These are phyloP conservation scores for Urostyla sp. DNA, from an alignment of 73 alveolate species.

Conservation along the genomic window DNA sequence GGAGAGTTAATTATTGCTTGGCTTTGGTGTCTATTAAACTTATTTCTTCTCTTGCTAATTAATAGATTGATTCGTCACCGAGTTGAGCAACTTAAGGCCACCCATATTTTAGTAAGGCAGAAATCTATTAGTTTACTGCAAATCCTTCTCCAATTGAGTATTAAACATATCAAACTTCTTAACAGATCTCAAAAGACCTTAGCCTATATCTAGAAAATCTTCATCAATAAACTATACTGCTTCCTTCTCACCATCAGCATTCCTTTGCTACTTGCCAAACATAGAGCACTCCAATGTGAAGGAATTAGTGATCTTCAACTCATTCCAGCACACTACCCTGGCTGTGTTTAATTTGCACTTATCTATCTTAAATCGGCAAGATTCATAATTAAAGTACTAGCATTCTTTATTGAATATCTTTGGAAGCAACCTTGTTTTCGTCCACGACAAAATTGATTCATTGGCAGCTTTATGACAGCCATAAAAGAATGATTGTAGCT, in stretches of 20 bases:
- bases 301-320: slow-evolving; percentile 59
- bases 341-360: slow-evolving; percentile 56
- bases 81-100: slow-evolving; percentile 52
- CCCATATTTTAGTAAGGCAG: too few relatives aligned
- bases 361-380: slow-evolving; percentile 51
- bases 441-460: slow-evolving; percentile 48
- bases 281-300: slow-evolving; percentile 55
- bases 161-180: slow-evolving; percentile 3
- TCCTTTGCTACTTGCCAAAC: slow-evolving; percentile 27
- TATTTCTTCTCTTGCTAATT: slow-evolving; percentile 22
- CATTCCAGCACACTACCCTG: slow-evolving; percentile 68
- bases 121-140: slow-evolving; percentile 39
- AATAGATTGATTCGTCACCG: slow-evolving; percentile 31
- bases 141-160: slow-evolving; percentile 50
- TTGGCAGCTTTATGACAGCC: slow-evolving; percentile 70
- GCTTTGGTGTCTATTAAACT: neutral
- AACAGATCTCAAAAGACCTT: slow-evolving; percentile 17
- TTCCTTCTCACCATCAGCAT: neutral
- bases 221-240: neutral
- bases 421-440: slow-evolving; percentile 61
- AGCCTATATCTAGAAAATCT: slow-evolving; percentile 25
- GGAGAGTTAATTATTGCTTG: neutral
- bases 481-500: slow-evolving; percentile 76
- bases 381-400: slow-evolving; percentile 35
- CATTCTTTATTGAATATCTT: slow-evolving; percentile 37